Conservation (phyloP, 2,329 filamentous ascomycete species). For the Ustulina deusta region DNA sequence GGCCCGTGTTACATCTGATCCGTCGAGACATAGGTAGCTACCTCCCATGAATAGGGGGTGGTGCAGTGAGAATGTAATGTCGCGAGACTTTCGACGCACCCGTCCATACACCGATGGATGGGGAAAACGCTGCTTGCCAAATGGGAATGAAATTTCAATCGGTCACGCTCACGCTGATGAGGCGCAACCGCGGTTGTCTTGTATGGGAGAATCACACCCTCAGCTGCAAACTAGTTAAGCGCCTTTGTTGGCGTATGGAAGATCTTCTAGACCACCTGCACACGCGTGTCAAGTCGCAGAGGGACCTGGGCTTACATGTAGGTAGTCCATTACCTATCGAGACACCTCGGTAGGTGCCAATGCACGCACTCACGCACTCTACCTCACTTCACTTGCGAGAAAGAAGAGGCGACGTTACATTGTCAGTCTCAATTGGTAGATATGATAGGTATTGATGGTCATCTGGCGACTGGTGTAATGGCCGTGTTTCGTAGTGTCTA, state of each 20-base stretch:
- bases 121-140: conserved; percentile 10
- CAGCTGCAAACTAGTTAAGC: conserved; percentile 7
- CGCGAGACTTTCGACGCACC: conserved; percentile 13
- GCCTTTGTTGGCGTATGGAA: conserved; percentile 18
- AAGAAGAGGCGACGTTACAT: conserved; percentile 41
- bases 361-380: background rate
- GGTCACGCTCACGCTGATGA: conserved; percentile 25
- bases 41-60: background rate
- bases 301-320: background rate
- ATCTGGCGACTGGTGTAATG: background rate
- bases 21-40: conserved; percentile 2
- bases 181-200: conserved; percentile 18
- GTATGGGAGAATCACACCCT: background rate
- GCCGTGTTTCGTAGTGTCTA: background rate
- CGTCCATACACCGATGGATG: conserved; percentile 26
- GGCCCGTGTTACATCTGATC: conserved; percentile 13
- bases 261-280: conserved; percentile 17
- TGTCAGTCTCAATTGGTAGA: conserved; percentile 15
- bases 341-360: background rate
- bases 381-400: background rate
- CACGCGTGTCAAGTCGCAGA: conserved; percentile 14
- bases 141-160: conserved; percentile 18
- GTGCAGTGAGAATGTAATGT: too few relatives aligned
- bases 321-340: background rate
- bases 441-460: conserved; percentile 1